A percentile compares a stretch with the other conserved stretches of the same genome.
Conservation (phyloP, 345 rosid genomes). For the Excoecaria cochinchinensis region DNA sequence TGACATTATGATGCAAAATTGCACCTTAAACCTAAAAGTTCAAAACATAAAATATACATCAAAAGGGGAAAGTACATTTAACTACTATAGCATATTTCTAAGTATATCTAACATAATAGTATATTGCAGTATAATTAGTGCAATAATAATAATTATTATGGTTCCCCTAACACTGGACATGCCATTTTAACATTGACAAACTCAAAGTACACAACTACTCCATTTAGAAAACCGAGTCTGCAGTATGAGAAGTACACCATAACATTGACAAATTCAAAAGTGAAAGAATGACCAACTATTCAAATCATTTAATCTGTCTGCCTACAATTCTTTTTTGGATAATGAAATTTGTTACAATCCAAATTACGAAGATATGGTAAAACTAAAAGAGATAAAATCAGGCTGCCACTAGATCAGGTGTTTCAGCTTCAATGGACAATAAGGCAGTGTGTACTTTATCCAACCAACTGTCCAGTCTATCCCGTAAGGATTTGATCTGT, state of each 20-base stretch:
- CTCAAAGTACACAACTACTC: not conserved
- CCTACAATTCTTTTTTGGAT: not conserved
- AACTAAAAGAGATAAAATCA: conserved; percentile 26
- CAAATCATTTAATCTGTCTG: not conserved
- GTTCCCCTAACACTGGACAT: not conserved
- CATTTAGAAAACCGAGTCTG: conserved; percentile 1
- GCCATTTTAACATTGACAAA: not conserved
- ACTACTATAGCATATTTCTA: no score
- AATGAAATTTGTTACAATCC: conserved; percentile 15
- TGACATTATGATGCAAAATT: no score
- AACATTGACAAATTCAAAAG: no score
- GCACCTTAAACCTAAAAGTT: no score
- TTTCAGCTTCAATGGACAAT: conserved; percentile 92
- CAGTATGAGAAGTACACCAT: conserved; percentile 7
- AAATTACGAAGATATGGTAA: not conserved
- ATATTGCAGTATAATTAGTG: no score
- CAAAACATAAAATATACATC: no score
- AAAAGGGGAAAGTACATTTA: no score
- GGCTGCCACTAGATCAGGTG: conserved; percentile 92
- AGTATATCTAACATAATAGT: no score
- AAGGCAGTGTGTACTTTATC: conserved; percentile 80
- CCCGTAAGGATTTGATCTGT: conserved; percentile 84
- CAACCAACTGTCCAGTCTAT: conserved; percentile 79
- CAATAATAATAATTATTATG: no score
- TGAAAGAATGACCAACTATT: conserved; percentile 2